Base-by-base conservation (phyloP, 305 asterid genomes). In the Fraxinus floribunda region DNA sequence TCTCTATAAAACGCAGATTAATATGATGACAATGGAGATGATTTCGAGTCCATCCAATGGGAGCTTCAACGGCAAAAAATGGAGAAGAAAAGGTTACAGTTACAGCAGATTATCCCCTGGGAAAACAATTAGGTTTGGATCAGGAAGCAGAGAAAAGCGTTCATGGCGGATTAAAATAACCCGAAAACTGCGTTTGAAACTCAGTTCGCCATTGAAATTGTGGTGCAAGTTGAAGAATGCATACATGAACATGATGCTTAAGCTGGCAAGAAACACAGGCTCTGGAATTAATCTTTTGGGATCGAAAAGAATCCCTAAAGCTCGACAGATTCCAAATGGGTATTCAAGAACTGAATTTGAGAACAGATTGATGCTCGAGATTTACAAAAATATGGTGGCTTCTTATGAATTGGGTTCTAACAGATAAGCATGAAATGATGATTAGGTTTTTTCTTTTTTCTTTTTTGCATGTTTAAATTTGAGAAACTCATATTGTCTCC, bases 161-260 rank as follows among this genome's bases (percentile, higher is more conserved):
- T 81, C 87, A 30, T 89, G 93, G 91, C 39, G 91, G 82, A 57
- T 90, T 24, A 83, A 84, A 38, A 64, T 90, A 32, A 71, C 76
- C 7, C 94, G 85, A n/a, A 90, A 83, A 82, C 88, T 92, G 84
- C 89, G 91, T 15, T 75, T 87, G 66, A 77, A 80, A 72, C 60
- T 85, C 13, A 62, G 84, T 4, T 84, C 93, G 79, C 94, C 96
- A 6, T 3, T 86, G 6, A 89, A 85, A 38, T 52, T 92, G 39
- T 92, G 94, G 94, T 36, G 38, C 85, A 86, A 80, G 75, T 79
- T 90, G 78, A 92, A 89, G 88, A 88, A 88, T 89, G 89, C 91
- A 5, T 91, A 89, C 83, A 71, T 88, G 86, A 88, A 86, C 79
- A 86, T 87, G 93, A 89, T 87, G 94, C 81, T 92, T 34, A 83